A percentile compares a stretch with the other conserved stretches of the same genome.
Evolutionary conservation across 352 stramenopile species (phyloP).

Genomic region (Thalassiosira hispida): DNA sequence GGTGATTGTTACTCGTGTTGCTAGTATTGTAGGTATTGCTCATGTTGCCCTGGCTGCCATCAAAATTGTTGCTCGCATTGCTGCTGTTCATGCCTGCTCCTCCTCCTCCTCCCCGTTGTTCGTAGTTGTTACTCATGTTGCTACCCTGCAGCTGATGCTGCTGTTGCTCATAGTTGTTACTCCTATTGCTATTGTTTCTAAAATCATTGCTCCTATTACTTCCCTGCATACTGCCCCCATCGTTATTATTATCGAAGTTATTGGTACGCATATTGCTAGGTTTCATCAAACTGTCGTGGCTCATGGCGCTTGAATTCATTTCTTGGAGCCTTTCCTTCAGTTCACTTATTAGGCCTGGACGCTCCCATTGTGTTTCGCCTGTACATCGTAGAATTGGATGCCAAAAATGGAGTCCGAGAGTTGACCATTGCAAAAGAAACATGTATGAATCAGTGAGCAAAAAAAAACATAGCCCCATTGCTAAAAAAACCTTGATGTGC

Average conservation of each 20-base stretch:
- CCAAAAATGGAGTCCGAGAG: not conserved
- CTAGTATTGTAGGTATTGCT: not conserved
- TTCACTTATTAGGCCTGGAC: not conserved
- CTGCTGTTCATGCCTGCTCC: not conserved
- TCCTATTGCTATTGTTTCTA: not conserved
- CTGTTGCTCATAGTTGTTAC: not conserved
- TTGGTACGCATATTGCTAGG: not conserved
- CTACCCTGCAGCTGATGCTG: not conserved
- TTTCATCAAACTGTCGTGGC: not conserved
- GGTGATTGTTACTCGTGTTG: not conserved
- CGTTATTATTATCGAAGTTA: too few relatives aligned
- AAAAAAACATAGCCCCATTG: too few relatives aligned
- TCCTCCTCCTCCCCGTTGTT: too few relatives aligned
- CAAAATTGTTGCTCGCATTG: not conserved
- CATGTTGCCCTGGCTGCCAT: not conserved
- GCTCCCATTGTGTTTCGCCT: constrained; percentile 27
- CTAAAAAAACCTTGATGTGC: too few relatives aligned
- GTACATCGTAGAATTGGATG: not conserved
- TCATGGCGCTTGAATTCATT: not conserved
- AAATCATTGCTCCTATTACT: constrained; percentile 7
- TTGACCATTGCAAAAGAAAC: not conserved
- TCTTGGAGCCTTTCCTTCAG: not conserved
- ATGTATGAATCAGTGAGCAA: not conserved
- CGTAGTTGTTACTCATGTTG: too few relatives aligned
- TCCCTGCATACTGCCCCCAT: too few relatives aligned